Evolutionary conservation across 768 basidiomycete genomes (phyloP).

Genomic region (Bullera alba): DNA sequence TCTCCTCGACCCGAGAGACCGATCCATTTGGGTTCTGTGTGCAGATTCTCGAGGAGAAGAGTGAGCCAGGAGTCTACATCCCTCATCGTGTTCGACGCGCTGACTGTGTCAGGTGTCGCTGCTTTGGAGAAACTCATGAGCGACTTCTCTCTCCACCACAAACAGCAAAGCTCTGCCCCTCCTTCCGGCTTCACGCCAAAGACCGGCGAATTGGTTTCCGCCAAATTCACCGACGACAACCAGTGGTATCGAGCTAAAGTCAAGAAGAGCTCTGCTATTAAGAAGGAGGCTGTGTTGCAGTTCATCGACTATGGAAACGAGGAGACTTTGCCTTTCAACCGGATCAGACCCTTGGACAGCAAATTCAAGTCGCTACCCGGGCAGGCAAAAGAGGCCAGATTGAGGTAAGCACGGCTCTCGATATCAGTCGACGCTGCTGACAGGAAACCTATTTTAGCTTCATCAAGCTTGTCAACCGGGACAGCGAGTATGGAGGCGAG

Average conservation of each 20-base stretch:
- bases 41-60: constrained; percentile 85
- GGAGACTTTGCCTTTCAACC: constrained; percentile 69
- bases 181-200: constrained; percentile 70
- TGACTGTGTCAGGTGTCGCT: constrained; percentile 62
- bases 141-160: constrained; percentile 84
- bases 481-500: constrained; percentile 80
- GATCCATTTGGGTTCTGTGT: constrained; percentile 73
- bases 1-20: constrained; percentile 71
- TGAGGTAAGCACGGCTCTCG: constrained; percentile 55
- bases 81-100: neutral
- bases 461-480: constrained; percentile 67
- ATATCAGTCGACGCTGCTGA: constrained; percentile 2
- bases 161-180: constrained; percentile 52
- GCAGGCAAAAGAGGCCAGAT: constrained; percentile 88
- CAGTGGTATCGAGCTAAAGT: constrained; percentile 97
- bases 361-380: constrained; percentile 84
- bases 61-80: constrained; percentile 48
- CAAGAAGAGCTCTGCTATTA: constrained; percentile 72
- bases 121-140: constrained; percentile 88
- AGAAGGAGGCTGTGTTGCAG: constrained; percentile 88
- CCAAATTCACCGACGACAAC: constrained; percentile 75
- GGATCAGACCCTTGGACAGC: constrained; percentile 76
- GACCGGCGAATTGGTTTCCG: constrained; percentile 83
- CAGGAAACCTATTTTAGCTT: constrained; percentile 60
- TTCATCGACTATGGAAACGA: constrained; percentile 87